These are phyloP conservation scores for Mortierella sp. DNA, from an alignment of 371 early-diverging fungal species.

Conservation along the genomic window DNA sequence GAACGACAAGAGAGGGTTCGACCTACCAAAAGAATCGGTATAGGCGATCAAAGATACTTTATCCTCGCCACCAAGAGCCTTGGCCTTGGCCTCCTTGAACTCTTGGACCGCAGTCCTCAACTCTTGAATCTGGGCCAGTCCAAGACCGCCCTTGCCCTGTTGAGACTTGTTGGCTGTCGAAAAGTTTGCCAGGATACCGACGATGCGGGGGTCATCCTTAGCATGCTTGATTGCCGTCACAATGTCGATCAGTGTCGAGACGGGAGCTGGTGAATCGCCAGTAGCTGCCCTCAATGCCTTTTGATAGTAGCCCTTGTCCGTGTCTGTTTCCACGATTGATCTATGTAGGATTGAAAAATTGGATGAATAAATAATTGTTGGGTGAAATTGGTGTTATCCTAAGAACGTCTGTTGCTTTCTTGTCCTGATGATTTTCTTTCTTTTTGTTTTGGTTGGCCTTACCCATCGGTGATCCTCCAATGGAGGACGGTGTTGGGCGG, in stretches of 20 bases:
- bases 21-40: conserved; percentile 62
- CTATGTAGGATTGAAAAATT: conserved; percentile 11
- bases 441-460: not conserved
- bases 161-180: conserved; percentile 42
- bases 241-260: conserved; percentile 44
- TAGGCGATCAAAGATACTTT: conserved; percentile 61
- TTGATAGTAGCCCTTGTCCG: conserved; percentile 45
- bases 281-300: conserved; percentile 40
- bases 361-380: not conserved
- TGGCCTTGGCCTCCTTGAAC: conserved; percentile 63
- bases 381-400: not conserved
- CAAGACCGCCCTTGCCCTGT: conserved; percentile 49
- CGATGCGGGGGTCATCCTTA: conserved; percentile 55
- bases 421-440: not conserved
- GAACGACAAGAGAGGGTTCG: no score
- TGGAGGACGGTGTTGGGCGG: conserved; percentile 56
- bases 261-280: conserved; percentile 35
- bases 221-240: conserved; percentile 53
- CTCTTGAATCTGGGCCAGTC: conserved; percentile 70
- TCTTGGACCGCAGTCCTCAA: conserved; percentile 61
- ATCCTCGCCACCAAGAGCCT: conserved; percentile 59
- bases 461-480: conserved; percentile 57
- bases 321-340: conserved; percentile 55
- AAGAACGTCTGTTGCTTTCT: no score
- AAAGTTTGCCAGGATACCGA: conserved; percentile 59